Percentiles rank a stretch among this genome's conserved stretches.
These are phyloP conservation scores for Hebeloma cylindrosporum DNA, from an alignment of 768 basidiomycete genomes.

Conservation along the genomic window DNA sequence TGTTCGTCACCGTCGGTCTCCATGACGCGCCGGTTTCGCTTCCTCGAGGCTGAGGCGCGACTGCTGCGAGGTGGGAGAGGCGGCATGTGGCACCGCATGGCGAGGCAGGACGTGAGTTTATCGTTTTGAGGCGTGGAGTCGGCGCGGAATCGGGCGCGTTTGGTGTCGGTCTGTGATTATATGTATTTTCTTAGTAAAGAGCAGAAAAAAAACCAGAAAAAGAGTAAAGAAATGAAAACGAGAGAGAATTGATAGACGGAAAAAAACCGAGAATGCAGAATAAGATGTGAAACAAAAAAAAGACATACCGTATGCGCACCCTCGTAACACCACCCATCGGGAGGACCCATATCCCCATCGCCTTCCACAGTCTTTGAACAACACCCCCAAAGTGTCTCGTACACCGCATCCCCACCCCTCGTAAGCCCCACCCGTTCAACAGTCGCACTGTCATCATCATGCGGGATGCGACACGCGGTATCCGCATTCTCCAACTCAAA, in stretches of 20 bases:
- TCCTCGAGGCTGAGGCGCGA: conserved; percentile 25
- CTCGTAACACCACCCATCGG: conserved; percentile 87
- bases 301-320: conserved; percentile 70
- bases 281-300: conserved; percentile 12
- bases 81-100: conserved; percentile 53
- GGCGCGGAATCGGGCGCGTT: conserved; percentile 75
- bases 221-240: conserved; percentile 15
- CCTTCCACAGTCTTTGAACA: conserved; percentile 73
- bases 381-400: conserved; percentile 68
- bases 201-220: conserved; percentile 10
- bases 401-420: conserved; percentile 32
- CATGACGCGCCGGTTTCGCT: conserved; percentile 26
- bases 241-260: not conserved
- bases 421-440: conserved; percentile 52
- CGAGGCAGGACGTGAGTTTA: conserved; percentile 62
- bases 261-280: conserved; percentile 1
- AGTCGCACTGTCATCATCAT: conserved; percentile 79
- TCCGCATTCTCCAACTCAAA: conserved; percentile 77
- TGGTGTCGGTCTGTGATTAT: conserved; percentile 57
- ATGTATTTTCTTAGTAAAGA: not conserved
- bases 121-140: conserved; percentile 70
- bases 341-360: conserved; percentile 78
- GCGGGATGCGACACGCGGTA: conserved; percentile 64
- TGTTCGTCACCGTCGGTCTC: conserved; percentile 10
- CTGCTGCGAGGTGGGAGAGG: conserved; percentile 23